phyloP scores from a whole-genome alignment of 2,329 filamentous ascomycete species.

The Penicillium corylophilum region DNA sequence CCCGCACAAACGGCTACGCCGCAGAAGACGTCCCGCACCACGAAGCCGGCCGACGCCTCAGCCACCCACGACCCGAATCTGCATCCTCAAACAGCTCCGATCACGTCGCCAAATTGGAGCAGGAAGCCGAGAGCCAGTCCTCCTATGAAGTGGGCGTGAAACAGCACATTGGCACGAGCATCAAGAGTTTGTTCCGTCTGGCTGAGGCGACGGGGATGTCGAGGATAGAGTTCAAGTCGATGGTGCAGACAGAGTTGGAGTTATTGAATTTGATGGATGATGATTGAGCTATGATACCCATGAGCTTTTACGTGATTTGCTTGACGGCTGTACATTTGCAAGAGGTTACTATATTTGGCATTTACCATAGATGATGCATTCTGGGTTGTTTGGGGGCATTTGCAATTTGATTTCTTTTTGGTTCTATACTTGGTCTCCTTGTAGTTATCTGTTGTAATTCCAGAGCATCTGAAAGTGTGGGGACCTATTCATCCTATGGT shows the following conservation, averaged over 20 bases:
- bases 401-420: neutral
- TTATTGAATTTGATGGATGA: conserved; percentile 57
- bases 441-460: neutral
- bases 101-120: conserved; percentile 56
- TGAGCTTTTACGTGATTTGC: conserved; percentile 13
- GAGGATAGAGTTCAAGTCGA: conserved; percentile 57
- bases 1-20: conserved; percentile 25
- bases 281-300: conserved; percentile 32
- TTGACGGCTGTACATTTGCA: conserved; percentile 11
- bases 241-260: conserved; percentile 61
- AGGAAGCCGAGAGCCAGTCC: conserved; percentile 51
- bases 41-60: conserved; percentile 32
- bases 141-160: conserved; percentile 61
- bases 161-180: conserved; percentile 62
- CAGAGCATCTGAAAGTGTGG: too few relatives aligned
- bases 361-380: conserved; percentile 11
- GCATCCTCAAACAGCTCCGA: conserved; percentile 45
- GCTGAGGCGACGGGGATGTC: conserved; percentile 60
- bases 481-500: too few relatives aligned
- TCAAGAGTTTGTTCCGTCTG: conserved; percentile 64
- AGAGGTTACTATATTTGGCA: neutral
- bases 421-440: neutral
- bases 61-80: conserved; percentile 45
- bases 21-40: conserved; percentile 20
- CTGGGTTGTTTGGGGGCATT: conserved; percentile 1